Evolutionary conservation across 164 flowering plant species (phyloP), one percentile per base, ranked within the genome.

Genomic region (Warburgia ugandensis): DNA sequence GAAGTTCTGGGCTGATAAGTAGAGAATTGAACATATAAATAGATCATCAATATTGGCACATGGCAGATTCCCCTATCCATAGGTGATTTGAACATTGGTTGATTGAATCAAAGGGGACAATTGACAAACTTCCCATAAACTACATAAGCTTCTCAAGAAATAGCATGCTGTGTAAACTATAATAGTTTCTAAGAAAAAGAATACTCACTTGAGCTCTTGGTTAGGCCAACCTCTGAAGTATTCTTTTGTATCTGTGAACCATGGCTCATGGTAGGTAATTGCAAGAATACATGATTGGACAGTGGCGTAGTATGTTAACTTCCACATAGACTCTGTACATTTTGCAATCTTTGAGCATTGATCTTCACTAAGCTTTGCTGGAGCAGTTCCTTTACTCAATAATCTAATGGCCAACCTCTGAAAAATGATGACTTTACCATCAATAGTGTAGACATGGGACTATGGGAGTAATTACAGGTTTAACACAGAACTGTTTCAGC

Each of bases 251-350:
- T 84, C 79, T 41, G 57, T 63, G 64, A 84, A 79, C 96, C 96
- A 92, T 35, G 94, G 79, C 58, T 92, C 94, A 17, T 67, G 43
- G 54, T 68, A 81, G 28, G 55, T 61, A 36, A 73, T 55, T 52
- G 52, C 46, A 44, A 92, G 75, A 62, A 81, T 31, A 29, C 55
- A 85, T 38, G 48, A 54, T 67, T 92, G 84, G 55, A 75, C 74
- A 42, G 77, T 56, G 1, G 73, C 83, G 63, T 84, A 88, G 74
- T 88, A 86, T 23, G 81, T 59, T 22, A 88, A 59, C 69, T 92
- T 92, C 98, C 97, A 92, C 86, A 88, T 66, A 43, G 96, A 88
- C 63, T 92, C 96, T 4, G 84, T 68, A 58, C 83, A 86, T 73
- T 92, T 92, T 40, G 26, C 68, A 54, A 92, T 66, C 68, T 86